Evolutionary conservation across 2,329 filamentous ascomycete genomes (phyloP), one percentile per base, ranked within the genome.

Genomic region (Aspergillus fumigatiaffinis): DNA sequence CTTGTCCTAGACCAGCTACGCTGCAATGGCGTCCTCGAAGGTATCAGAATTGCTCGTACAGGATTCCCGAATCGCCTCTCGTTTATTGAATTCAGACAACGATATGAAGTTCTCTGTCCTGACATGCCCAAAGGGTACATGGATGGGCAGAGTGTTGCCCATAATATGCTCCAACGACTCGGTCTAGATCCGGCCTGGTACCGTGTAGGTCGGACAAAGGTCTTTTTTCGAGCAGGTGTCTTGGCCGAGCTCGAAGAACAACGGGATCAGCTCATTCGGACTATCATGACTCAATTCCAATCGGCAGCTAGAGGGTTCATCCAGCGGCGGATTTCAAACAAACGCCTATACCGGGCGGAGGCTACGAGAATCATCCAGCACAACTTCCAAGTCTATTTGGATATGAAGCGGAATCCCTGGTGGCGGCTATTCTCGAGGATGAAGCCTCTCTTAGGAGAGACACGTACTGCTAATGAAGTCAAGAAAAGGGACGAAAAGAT

Each of bases 1-100:
- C 84, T 99, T n/a, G 95, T 99, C 1, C 82, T 99, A 5, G 94
- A 99, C 68, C 95, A 99, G 73, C 80, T 99, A n/a, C 87, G 94
- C 53, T 99, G 94, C 77, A 99, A 99, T 72, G 94, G 94, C 89
- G 94, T 99, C 2, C 82, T 99, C n/a, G 94, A 99, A 77, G 94
- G 94, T 60, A 99, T 99, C 69, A 86, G 94, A 60, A 99, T 99
- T 73, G 94, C 94, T 25, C 87, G 94, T 49, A 99, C 95, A 4
- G 94, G 94, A 25, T 99, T 99, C 72, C 94, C 94, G 52, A 99
- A 99, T 71, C 84, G 94, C 64, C 81, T 99, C 32, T 84, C 90
- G 0, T 99, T 99, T 71, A 84, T 90, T 2, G 95, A 99, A 70
- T 99, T 99, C 77, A 87, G 94, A 54, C 91, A 95, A 68, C 87